Evolutionary conservation across 2,329 filamentous ascomycete species (phyloP).

Genomic region (Plectosphaerella plurivora): DNA sequence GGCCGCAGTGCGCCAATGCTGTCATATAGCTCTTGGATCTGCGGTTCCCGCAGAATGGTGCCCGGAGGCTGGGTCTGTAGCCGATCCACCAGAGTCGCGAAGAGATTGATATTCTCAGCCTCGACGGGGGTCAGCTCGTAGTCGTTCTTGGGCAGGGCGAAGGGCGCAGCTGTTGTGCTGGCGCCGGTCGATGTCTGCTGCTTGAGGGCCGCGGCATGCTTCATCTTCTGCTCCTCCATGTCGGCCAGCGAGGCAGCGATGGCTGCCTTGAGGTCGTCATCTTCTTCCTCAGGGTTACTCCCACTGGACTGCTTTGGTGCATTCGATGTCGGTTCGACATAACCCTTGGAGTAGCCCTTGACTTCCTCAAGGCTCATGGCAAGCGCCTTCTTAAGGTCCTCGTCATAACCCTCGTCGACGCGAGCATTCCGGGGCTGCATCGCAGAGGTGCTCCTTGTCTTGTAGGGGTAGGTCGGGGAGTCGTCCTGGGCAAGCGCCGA

Average conservation of each 20-base stretch:
- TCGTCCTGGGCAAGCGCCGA: conserved; percentile 27
- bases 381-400: conserved; percentile 86
- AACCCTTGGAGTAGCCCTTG: conserved; percentile 68
- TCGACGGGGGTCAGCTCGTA: conserved; percentile 92
- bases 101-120: conserved; percentile 95
- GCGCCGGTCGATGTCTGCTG: conserved; percentile 62
- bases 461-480: conserved; percentile 49
- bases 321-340: conserved; percentile 55
- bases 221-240: conserved; percentile 97
- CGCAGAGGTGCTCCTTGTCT: conserved; percentile 58
- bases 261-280: conserved; percentile 87
- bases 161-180: conserved; percentile 44
- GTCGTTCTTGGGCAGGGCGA: conserved; percentile 74
- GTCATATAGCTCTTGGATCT: conserved; percentile 97
- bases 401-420: conserved; percentile 87
- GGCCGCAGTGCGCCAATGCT: conserved; percentile 91
- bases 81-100: conserved; percentile 88
- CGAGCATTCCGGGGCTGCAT: conserved; percentile 92
- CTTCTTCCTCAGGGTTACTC: conserved; percentile 70
- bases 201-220: conserved; percentile 78
- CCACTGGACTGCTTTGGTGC: conserved; percentile 18
- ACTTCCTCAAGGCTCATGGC: conserved; percentile 97
- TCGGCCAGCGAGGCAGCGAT: conserved; percentile 93
- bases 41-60: conserved; percentile 92
- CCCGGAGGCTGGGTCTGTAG: conserved; percentile 92